Percentiles rank a stretch among this genome's conserved stretches.
Conservation (phyloP, 768 basidiomycete species). For the Cubamyces sp. region DNA sequence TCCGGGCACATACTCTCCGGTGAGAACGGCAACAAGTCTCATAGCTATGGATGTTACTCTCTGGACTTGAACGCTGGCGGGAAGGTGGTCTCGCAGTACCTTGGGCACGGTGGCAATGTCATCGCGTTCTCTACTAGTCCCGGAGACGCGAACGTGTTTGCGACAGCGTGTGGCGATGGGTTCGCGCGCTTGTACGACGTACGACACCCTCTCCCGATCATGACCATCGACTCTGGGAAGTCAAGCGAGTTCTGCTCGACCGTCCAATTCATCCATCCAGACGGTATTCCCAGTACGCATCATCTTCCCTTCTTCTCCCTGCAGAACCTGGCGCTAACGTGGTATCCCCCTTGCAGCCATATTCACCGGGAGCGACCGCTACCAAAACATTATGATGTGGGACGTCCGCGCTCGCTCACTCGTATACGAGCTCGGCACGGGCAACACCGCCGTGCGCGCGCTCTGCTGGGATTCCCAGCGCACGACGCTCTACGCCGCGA, state of each 20-base stretch:
- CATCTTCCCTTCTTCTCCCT: neutral
- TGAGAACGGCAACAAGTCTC: neutral
- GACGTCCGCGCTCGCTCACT: constrained; percentile 40
- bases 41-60: constrained; percentile 20
- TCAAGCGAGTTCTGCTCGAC: constrained; percentile 26
- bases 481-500: constrained; percentile 40
- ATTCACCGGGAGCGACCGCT: constrained; percentile 36
- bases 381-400: constrained; percentile 45
- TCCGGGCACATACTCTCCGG: constrained; percentile 33
- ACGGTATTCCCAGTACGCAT: constrained; percentile 42
- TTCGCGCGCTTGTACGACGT: constrained; percentile 44
- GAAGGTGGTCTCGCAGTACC: constrained; percentile 35
- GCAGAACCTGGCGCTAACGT: neutral
- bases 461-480: constrained; percentile 39
- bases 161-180: constrained; percentile 42
- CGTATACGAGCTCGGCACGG: constrained; percentile 47
- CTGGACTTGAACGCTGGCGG: constrained; percentile 42
- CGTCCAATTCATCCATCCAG: constrained; percentile 38
- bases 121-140: constrained; percentile 39
- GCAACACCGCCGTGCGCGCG: constrained; percentile 43
- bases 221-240: constrained; percentile 35
- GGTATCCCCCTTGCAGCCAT: constrained; percentile 27
- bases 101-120: constrained; percentile 44
- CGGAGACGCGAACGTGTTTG: constrained; percentile 41
- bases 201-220: constrained; percentile 40